These are phyloP conservation scores for Hypoxylon fuscum DNA, from an alignment of 495 filamentous ascomycete species.

Conservation along the genomic window DNA sequence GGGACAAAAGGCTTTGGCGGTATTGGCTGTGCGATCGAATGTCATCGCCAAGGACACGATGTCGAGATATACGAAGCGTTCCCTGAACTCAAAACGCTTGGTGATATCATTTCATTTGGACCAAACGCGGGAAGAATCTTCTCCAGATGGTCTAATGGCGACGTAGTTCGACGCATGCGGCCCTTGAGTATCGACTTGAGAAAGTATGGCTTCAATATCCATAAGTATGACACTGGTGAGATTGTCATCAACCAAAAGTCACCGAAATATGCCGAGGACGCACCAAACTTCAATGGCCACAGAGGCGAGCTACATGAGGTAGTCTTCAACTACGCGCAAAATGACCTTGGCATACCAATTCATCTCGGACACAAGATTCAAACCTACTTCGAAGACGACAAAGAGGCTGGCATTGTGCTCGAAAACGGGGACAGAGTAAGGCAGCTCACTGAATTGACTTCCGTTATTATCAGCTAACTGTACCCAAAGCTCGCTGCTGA, in stretches of 20 bases:
- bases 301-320: slow-evolving; percentile 67
- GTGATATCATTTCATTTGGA: slow-evolving; percentile 72
- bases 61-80: slow-evolving; percentile 68
- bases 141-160: slow-evolving; percentile 59
- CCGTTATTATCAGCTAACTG: slow-evolving; percentile 4
- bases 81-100: slow-evolving; percentile 64
- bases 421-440: slow-evolving; percentile 58
- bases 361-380: slow-evolving; percentile 60
- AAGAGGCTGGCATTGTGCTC: slow-evolving; percentile 62
- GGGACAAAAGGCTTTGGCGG: slow-evolving; percentile 65
- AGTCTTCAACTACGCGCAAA: slow-evolving; percentile 65
- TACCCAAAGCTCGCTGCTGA: slow-evolving; percentile 52
- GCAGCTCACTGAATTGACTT: neutral
- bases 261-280: slow-evolving; percentile 54
- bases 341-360: slow-evolving; percentile 65
- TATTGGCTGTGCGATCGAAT: slow-evolving; percentile 69
- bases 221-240: slow-evolving; percentile 69
- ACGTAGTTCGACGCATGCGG: slow-evolving; percentile 56
- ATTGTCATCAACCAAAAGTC: slow-evolving; percentile 64
- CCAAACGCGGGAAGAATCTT: slow-evolving; percentile 68
- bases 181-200: slow-evolving; percentile 61
- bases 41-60: slow-evolving; percentile 66
- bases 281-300: slow-evolving; percentile 69
- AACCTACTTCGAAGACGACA: slow-evolving; percentile 66
- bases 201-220: slow-evolving; percentile 66